Evolutionary conservation across 1,139 yeast genomes (phyloP).

Genomic region (Candida labiduridarum): DNA sequence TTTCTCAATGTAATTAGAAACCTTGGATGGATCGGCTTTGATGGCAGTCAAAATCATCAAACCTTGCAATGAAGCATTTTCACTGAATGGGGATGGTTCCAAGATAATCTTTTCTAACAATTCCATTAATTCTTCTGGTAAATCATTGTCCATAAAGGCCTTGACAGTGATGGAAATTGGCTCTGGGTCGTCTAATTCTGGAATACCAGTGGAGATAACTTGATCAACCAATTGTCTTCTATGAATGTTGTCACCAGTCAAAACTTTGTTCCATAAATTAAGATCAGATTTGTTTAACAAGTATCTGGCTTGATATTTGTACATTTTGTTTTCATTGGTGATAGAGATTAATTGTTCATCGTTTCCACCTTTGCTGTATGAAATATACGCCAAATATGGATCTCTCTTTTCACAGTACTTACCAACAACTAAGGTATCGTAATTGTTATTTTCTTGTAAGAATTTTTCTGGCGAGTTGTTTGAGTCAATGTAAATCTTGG

Average conservation of each 20-base stretch:
- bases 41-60: conserved; percentile 90
- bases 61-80: conserved; percentile 93
- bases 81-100: conserved; percentile 96
- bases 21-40: conserved; percentile 90
- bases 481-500: conserved; percentile 96
- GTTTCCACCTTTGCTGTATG: conserved; percentile 92
- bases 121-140: conserved; percentile 91
- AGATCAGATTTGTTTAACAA: conserved; percentile 83
- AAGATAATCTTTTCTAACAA: conserved; percentile 91
- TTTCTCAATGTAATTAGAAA: conserved; percentile 80
- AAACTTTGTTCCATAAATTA: conserved; percentile 78
- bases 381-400: conserved; percentile 96
- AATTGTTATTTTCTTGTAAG: conserved; percentile 84
- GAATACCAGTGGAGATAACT: conserved; percentile 94
- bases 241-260: conserved; percentile 75
- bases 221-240: conserved; percentile 92
- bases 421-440: conserved; percentile 94
- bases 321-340: conserved; percentile 97
- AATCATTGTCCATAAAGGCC: conserved; percentile 94
- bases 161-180: conserved; percentile 95
- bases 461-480: conserved; percentile 97
- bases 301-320: conserved; percentile 97
- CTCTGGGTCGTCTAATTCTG: conserved; percentile 93
- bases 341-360: conserved; percentile 87
- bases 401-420: conserved; percentile 99